phyloP scores from a whole-genome alignment of 139 green algal genomes.

The Pleodorina starrii region DNA sequence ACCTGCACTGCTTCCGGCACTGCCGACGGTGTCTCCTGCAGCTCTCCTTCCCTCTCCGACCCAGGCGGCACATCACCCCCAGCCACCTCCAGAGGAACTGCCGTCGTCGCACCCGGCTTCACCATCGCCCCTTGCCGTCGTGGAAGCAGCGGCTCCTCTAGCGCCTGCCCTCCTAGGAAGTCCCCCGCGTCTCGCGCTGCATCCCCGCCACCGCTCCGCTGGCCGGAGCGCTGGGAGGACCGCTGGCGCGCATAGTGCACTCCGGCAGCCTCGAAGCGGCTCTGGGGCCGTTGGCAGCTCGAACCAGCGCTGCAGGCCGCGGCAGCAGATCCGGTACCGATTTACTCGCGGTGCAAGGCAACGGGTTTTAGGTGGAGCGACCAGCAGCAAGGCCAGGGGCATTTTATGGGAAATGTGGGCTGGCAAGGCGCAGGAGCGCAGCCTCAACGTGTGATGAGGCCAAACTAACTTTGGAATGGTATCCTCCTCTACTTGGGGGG shows the following conservation, averaged over 20 bases:
- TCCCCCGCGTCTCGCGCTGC: no score
- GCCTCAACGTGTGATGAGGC: neutral
- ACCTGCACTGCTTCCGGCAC: no score
- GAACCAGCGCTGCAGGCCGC: conserved; percentile 12
- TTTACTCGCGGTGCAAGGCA: neutral
- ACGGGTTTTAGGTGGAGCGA: neutral
- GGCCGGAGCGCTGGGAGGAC: neutral
- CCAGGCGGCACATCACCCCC: no score
- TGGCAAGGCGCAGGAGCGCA: neutral
- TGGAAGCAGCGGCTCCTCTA: no score
- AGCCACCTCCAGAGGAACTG: no score
- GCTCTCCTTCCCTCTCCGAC: no score
- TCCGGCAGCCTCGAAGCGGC: conserved; percentile 69
- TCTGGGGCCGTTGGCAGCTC: conserved; percentile 73
- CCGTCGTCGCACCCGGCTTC: no score
- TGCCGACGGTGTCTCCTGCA: no score
- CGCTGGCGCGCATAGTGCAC: conserved; percentile 62
- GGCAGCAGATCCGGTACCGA: neutral
- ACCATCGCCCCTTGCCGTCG: no score
- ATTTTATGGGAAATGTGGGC: neutral
- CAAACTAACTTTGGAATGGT: neutral
- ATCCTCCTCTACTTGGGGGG: neutral
- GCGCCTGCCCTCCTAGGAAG: no score
- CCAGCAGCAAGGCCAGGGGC: neutral
- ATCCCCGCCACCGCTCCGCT: neutral